Evolutionary conservation across 805 yeast genomes (phyloP), one percentile per base, ranked within the genome.

Genomic region (Suhomyces faveliae): DNA sequence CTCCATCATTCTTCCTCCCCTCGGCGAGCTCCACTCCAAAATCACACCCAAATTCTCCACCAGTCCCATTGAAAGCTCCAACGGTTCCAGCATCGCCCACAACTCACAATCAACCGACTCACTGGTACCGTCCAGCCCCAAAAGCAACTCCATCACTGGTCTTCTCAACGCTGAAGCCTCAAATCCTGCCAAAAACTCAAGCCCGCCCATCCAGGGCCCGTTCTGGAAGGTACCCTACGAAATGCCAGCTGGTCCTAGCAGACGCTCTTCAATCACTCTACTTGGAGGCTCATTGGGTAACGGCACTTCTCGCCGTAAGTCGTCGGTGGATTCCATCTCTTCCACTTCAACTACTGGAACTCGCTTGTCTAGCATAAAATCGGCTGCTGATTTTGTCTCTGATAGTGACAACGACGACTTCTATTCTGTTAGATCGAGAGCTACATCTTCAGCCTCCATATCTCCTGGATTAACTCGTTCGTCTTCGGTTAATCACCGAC

Each of bases 221-320:
- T 79, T 81, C 61, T 81, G 85, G 85, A 81, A 79, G 55, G 85
- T 79, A 3, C 85, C 85, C 5, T 78, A 78, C 56, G 82, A 79
- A 51, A 74, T 79, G 76, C 83, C 84, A 0, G 45, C 53, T 11
- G 23, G 20, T 35, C 40, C 58, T 7, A 52, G 54, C 24, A 54
- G 58, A 46, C 46, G 52, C 17, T 46, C 51, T 35, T 51, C 59
- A 42, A 25, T 57, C 54, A 30, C 57, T 42, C 11, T 23, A 3
- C 43, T 23, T n/a, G 47, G 47, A n/a, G 51, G 52, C 20, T 30
- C 40, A 12, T 20, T 46, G 19, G 51, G 52, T 2, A 27, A 23
- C 15, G 51, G 51, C 10, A 20, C 38, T 6, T 42, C 44, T 9
- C 49, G 68, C 23, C 58, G 79, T 40, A 61, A 81, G 43, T 70